phyloP scores from a whole-genome alignment of 2,329 filamentous ascomycete genomes.

The Fusarium solani-melongenae region DNA sequence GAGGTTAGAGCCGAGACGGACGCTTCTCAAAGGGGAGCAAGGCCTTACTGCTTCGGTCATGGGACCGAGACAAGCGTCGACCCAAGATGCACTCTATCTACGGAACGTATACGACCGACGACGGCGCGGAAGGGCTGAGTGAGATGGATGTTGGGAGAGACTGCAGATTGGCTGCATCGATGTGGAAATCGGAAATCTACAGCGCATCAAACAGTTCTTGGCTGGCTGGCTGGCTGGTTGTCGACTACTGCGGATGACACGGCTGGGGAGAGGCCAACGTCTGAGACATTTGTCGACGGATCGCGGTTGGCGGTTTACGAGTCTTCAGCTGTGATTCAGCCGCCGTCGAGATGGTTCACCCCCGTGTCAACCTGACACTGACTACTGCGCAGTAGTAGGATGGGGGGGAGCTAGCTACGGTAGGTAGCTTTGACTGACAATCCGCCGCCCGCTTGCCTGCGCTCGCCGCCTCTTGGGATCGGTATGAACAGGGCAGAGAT shows the following conservation, averaged over 20 bases:
- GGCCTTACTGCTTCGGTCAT: slow-evolving; percentile 19
- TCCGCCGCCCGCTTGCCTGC: neutral
- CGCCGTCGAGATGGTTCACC: neutral
- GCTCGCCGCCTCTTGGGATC: neutral
- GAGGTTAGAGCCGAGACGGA: slow-evolving; percentile 19
- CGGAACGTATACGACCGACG: neutral
- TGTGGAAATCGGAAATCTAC: neutral
- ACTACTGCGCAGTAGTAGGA: neutral
- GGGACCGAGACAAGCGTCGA: slow-evolving; percentile 17
- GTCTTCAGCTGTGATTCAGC: neutral
- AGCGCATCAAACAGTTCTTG: neutral
- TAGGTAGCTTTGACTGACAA: neutral
- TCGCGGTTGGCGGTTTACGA: neutral
- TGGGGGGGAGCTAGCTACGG: neutral
- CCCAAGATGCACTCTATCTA: neutral
- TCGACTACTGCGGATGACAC: neutral
- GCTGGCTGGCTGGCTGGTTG: neutral
- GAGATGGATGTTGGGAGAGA: neutral
- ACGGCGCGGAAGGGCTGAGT: neutral
- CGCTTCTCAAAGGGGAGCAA: slow-evolving; percentile 11
- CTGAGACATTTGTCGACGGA: neutral
- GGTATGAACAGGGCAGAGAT: neutral
- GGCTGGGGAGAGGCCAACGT: neutral
- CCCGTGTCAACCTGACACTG: neutral
- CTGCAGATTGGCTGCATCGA: neutral